These are phyloP conservation scores for Xerophyta viscosa DNA, from an alignment of 106 monocot species.

Conservation along the genomic window DNA sequence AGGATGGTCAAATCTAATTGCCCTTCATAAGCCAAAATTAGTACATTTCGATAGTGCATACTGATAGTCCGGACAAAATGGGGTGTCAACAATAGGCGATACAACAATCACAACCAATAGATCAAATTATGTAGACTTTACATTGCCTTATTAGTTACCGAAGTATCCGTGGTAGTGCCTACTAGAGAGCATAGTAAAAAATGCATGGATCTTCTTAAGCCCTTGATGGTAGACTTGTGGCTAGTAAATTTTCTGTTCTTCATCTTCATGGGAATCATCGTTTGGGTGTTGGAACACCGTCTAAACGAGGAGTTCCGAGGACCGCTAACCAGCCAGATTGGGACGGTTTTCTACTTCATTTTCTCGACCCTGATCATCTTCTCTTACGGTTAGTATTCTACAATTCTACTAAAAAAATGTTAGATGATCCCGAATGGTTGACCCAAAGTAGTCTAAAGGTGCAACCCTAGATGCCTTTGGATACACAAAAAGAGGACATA, in stretches of 20 bases:
- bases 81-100: conserved; percentile 59
- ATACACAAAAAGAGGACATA: no score
- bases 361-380: conserved; percentile 64
- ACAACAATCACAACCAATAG: conserved; percentile 57
- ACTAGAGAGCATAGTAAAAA: conserved; percentile 26
- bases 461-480: no score
- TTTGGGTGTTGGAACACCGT: conserved; percentile 59
- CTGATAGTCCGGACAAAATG: no score
- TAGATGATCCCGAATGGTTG: no score
- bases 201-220: conserved; percentile 46
- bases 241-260: conserved; percentile 25
- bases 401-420: not conserved
- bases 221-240: conserved; percentile 34
- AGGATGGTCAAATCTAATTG: no score
- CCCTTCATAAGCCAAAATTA: no score
- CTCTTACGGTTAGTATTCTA: conserved; percentile 30
- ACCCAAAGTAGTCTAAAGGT: no score
- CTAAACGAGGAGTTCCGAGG: conserved; percentile 48
- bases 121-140: conserved; percentile 54
- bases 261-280: conserved; percentile 37
- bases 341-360: conserved; percentile 51
- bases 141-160: conserved; percentile 42
- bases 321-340: conserved; percentile 20
- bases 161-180: conserved; percentile 57
- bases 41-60: no score